phyloP scores from a whole-genome alignment of 2,329 filamentous ascomycete genomes.

The Xylaria sp. region DNA sequence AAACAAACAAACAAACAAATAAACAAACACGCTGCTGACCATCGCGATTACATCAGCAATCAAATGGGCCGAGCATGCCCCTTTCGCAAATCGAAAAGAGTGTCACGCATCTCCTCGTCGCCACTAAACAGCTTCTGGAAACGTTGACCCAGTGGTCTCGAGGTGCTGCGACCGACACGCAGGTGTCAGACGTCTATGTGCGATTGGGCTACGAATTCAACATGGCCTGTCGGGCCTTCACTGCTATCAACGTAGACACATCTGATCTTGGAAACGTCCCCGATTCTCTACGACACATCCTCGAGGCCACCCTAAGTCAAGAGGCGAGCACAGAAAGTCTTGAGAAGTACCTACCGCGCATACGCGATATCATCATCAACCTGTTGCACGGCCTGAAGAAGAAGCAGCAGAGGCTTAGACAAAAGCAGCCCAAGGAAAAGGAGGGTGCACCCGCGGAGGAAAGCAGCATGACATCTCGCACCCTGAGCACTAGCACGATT shows the following conservation, averaged over 20 bases:
- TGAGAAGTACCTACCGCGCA: conserved; percentile 87
- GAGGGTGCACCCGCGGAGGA: conserved; percentile 38
- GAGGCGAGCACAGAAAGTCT: conserved; percentile 91
- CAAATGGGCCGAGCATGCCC: conserved; percentile 63
- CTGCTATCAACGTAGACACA: conserved; percentile 93
- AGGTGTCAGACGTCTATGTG: conserved; percentile 98
- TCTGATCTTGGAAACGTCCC: conserved; percentile 92
- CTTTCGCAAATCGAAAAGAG: conserved; percentile 98
- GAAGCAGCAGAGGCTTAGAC: conserved; percentile 83
- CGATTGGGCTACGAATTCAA: conserved; percentile 98
- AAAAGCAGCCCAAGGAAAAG: conserved; percentile 56
- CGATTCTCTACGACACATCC: conserved; percentile 79
- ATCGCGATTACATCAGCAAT: conserved; percentile 23
- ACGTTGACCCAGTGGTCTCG: conserved; percentile 97
- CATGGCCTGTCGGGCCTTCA: conserved; percentile 94
- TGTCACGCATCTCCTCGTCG: conserved; percentile 93
- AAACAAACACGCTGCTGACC: conserved; percentile 18
- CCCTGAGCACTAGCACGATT: conserved; percentile 54
- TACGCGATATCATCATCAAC: conserved; percentile 98
- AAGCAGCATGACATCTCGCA: conserved; percentile 40
- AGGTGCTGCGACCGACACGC: conserved; percentile 81
- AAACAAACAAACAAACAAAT: neutral
- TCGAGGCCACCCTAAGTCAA: conserved; percentile 94
- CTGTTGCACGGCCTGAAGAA: conserved; percentile 91
- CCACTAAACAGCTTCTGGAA: conserved; percentile 95